Base-by-base conservation (phyloP, 148 eudicot genomes). In the Chenopodium album region DNA sequence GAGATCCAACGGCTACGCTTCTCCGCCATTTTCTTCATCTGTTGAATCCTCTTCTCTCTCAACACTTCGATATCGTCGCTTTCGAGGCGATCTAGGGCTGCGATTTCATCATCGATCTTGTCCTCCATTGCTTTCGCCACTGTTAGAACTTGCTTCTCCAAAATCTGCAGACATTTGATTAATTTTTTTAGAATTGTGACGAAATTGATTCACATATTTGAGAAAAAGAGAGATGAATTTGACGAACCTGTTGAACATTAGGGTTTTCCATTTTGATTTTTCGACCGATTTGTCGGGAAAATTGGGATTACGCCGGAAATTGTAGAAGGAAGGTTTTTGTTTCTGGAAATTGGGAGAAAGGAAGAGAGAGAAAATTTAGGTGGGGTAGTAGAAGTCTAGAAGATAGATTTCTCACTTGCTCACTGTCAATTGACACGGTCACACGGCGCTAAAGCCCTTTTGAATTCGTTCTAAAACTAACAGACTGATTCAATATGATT, bases 1-100 rank as follows among this genome's bases (percentile, higher is more conserved):
- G 90, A 85, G 76, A 89, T 78, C 99, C 99, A 96, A 67, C 87
- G 94, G 83, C 88, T 86, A 80, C 93, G 91, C 79, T 91, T 92
- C 87, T 96, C 98, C 47, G 99, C 97, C 97, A 91, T 89, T 87
- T 88, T 94, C 94, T 96, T 96, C 99, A 96, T 94, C 87, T 96
- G 99, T 47, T 91, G 91, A 69, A 96, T 79, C 73, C 99, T 69
- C 20, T 91, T 89, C 84, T 96, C 99, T 56, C 99, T 85, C 83
- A 96, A 65, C 4, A 79, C 95, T 82, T 96, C 99, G n/a, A 96
- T 54, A 80, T 96, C 99, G 79, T 96, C 98, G 46, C 81, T 67
- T 79, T 96, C 99, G 2, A 96, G 88, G 48, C 90, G 91, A 28
- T 96, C 99, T 68, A 96, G 44, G 12, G 97, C 94, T 6, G 89